Conservation (phyloP, 1,284 basidiomycete species). For the Trichosporon coremiiforme region DNA sequence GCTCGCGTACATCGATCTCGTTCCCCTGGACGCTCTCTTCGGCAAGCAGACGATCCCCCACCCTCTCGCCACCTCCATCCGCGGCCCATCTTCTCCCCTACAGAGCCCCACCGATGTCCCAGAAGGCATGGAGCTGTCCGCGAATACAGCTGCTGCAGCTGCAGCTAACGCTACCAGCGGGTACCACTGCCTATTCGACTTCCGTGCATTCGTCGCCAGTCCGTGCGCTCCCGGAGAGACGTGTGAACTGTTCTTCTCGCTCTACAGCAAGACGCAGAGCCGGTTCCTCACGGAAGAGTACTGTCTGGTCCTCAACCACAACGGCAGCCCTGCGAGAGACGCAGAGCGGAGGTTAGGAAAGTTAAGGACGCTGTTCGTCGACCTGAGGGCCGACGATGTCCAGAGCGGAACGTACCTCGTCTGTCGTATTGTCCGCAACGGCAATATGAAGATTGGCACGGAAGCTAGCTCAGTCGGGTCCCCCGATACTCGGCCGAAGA, state of each 20-base stretch:
- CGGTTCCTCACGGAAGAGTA: conserved; percentile 95
- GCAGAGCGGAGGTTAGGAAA: conserved; percentile 59
- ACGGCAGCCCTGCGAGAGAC: conserved; percentile 79
- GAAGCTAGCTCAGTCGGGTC: conserved; percentile 58
- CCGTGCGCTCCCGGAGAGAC: conserved; percentile 87
- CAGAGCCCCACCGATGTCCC: conserved; percentile 9
- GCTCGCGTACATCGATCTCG: conserved; percentile 74
- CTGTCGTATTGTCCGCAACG: conserved; percentile 86
- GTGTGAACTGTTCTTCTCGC: conserved; percentile 88
- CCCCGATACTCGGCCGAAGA: conserved; percentile 14
- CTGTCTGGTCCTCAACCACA: conserved; percentile 85
- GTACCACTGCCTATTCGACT: conserved; percentile 84
- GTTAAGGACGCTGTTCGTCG: conserved; percentile 83
- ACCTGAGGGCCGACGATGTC: conserved; percentile 81
- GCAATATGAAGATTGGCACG: conserved; percentile 74
- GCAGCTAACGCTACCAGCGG: conserved; percentile 47
- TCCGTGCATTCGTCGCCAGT: conserved; percentile 87
- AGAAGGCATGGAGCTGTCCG: conserved; percentile 11
- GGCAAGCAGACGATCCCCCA: conserved; percentile 34
- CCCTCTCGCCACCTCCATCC: conserved; percentile 24
- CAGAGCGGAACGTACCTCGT: conserved; percentile 81
- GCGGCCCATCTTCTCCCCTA: conserved; percentile 1
- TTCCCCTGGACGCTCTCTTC: conserved; percentile 53
- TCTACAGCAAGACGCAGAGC: conserved; percentile 78
- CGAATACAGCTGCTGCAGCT: not conserved